Percentiles rank a stretch among this genome's conserved stretches.
These are phyloP conservation scores for Echites panduratus DNA, from an alignment of 257 asterid species.

Conservation along the genomic window DNA sequence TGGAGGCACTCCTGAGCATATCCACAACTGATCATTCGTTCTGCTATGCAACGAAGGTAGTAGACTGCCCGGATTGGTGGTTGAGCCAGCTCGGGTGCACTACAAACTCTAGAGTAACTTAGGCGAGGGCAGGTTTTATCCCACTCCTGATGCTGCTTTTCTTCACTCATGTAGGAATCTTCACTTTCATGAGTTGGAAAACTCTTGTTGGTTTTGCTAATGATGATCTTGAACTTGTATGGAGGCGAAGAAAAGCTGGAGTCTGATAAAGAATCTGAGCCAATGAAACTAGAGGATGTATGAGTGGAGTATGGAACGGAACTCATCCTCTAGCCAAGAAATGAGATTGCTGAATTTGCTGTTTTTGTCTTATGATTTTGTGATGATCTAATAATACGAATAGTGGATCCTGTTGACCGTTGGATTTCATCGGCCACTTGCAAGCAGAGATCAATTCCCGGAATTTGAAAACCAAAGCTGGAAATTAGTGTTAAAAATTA, in stretches of 20 bases:
- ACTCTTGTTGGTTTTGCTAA: background rate
- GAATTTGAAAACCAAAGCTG: background rate
- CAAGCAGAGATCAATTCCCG: conserved; percentile 60
- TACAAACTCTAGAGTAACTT: conserved; percentile 16
- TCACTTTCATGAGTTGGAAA: background rate
- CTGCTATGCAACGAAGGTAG: conserved; percentile 76
- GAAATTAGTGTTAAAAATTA: too few species aligned
- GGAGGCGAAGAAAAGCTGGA: conserved; percentile 13
- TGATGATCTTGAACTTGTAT: background rate
- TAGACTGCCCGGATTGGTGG: conserved; percentile 48
- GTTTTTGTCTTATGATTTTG: conserved; percentile 20
- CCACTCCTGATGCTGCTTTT: conserved; percentile 48
- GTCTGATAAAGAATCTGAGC: conserved; percentile 9
- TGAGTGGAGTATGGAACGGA: conserved; percentile 61
- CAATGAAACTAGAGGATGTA: background rate
- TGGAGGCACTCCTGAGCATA: conserved; percentile 68
- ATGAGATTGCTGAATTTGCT: conserved; percentile 56
- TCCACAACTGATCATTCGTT: conserved; percentile 29
- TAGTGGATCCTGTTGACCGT: conserved; percentile 31
- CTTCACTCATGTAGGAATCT: background rate
- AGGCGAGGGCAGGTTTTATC: conserved; percentile 26
- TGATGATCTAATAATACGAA: conserved; percentile 19
- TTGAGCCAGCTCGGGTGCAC: conserved; percentile 63
- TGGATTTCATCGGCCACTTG: conserved; percentile 76
- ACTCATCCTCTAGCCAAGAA: conserved; percentile 83